Evolutionary conservation across 768 basidiomycete species (phyloP).

Genomic region (Leccinum boreale): DNA sequence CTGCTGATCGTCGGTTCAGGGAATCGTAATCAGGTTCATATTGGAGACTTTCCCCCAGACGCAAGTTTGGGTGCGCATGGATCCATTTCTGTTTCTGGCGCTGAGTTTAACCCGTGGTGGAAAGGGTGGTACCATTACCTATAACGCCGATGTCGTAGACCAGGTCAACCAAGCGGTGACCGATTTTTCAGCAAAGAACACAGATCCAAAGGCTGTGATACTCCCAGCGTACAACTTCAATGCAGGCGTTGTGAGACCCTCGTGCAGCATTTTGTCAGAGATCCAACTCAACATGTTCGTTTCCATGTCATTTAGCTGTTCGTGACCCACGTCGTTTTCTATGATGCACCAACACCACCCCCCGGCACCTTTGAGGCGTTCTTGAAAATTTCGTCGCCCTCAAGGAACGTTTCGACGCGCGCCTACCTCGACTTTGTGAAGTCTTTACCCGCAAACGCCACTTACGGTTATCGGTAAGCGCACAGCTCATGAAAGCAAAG

Average conservation of each 20-base stretch:
- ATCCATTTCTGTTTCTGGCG: neutral
- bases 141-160: slow-evolving; percentile 4
- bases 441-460: neutral
- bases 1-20: neutral
- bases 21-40: neutral
- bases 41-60: neutral
- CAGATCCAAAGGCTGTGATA: slow-evolving; percentile 10
- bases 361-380: neutral
- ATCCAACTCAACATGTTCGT: neutral
- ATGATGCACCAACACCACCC: neutral
- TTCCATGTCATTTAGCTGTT: neutral
- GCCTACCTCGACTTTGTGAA: slow-evolving; percentile 8
- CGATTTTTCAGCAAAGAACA: slow-evolving; percentile 8
- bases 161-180: slow-evolving; percentile 7
- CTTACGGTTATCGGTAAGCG: slow-evolving; percentile 3
- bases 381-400: neutral
- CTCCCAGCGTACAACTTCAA: neutral
- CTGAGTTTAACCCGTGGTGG: neutral
- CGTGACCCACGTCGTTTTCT: neutral
- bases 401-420: neutral
- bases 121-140: slow-evolving; percentile 47
- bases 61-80: neutral
- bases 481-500: too few species aligned
- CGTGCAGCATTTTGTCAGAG: neutral
- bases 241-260: neutral